These are phyloP conservation scores for Podospora appendiculata DNA, from an alignment of 495 filamentous ascomycete genomes.

Conservation along the genomic window DNA sequence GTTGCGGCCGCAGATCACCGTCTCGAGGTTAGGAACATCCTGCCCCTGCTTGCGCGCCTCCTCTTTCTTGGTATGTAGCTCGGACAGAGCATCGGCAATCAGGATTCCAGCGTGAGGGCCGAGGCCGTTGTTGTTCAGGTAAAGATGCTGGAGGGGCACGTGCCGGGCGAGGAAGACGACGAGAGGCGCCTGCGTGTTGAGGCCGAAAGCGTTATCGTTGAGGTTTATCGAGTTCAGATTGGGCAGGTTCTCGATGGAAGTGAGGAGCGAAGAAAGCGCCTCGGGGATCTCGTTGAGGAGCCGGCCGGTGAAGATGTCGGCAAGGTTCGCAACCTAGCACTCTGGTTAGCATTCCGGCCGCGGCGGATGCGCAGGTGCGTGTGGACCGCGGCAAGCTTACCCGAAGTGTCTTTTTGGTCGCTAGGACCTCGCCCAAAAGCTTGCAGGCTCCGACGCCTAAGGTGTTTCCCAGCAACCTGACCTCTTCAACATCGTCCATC, in stretches of 20 bases:
- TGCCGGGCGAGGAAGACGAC: conserved; percentile 81
- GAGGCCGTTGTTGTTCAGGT: conserved; percentile 97
- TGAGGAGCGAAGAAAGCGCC: conserved; percentile 77
- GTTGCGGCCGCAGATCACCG: conserved; percentile 91
- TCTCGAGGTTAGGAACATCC: conserved; percentile 75
- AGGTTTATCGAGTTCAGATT: conserved; percentile 87
- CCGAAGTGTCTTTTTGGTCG: conserved; percentile 70
- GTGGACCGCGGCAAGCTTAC: conserved; percentile 29
- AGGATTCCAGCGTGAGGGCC: conserved; percentile 81
- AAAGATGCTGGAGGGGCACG: conserved; percentile 79
- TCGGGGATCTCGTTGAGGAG: conserved; percentile 90
- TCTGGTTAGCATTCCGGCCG: conserved; percentile 11
- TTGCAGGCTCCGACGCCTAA: conserved; percentile 81
- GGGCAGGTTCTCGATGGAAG: conserved; percentile 72
- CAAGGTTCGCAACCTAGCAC: conserved; percentile 64
- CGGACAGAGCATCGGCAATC: conserved; percentile 76
- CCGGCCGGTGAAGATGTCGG: conserved; percentile 95
- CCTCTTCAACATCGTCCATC: conserved; percentile 70
- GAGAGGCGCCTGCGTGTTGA: conserved; percentile 78
- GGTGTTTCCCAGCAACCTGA: conserved; percentile 82
- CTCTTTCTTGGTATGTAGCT: conserved; percentile 66
- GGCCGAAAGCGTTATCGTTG: conserved; percentile 95
- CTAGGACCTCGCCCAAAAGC: conserved; percentile 69
- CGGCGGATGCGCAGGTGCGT: not conserved
- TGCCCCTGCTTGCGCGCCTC: conserved; percentile 58